Evolutionary conservation across 176 grass and related monocot genomes (phyloP).

Genomic region (Bonia amplexicaulis): DNA sequence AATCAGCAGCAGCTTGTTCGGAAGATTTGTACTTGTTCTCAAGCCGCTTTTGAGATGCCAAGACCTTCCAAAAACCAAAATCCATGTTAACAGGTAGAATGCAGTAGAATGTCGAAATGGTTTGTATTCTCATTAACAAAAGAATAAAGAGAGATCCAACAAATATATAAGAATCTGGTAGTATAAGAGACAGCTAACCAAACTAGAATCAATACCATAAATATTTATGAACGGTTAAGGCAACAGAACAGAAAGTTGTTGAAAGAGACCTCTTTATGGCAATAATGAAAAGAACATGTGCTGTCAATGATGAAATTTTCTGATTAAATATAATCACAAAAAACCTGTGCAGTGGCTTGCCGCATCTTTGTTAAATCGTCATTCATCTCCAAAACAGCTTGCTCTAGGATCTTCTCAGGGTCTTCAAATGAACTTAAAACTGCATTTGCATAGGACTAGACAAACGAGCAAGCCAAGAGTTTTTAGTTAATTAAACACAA

Average conservation of each 20-base stretch:
- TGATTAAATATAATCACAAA: slow-evolving; percentile 3
- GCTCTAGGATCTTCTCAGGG: slow-evolving; percentile 98
- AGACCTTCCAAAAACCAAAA: slow-evolving; percentile 66
- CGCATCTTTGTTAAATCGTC: slow-evolving; percentile 99
- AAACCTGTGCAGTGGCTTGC: slow-evolving; percentile 96
- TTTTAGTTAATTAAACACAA: slow-evolving; percentile 11
- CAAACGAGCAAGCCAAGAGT: slow-evolving; percentile 7
- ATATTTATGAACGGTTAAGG: background rate
- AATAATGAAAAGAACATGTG: background rate
- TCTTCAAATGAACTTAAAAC: slow-evolving; percentile 88
- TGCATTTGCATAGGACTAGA: slow-evolving; percentile 93
- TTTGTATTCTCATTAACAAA: background rate
- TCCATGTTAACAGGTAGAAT: background rate
- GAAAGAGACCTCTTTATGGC: background rate
- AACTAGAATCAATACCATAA: background rate
- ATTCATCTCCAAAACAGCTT: slow-evolving; percentile 96
- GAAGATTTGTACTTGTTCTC: slow-evolving; percentile 98
- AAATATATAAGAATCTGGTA: background rate
- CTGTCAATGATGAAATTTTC: background rate
- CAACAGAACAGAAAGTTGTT: background rate
- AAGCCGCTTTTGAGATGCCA: slow-evolving; percentile 90
- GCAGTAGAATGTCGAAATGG: background rate
- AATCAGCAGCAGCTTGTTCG: slow-evolving; percentile 75
- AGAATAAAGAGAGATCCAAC: background rate
- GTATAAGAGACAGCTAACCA: background rate